Evolutionary conservation across 1,139 yeast genomes (phyloP), one percentile per base, ranked within the genome.

Genomic region (Sporopachydermia cereana): DNA sequence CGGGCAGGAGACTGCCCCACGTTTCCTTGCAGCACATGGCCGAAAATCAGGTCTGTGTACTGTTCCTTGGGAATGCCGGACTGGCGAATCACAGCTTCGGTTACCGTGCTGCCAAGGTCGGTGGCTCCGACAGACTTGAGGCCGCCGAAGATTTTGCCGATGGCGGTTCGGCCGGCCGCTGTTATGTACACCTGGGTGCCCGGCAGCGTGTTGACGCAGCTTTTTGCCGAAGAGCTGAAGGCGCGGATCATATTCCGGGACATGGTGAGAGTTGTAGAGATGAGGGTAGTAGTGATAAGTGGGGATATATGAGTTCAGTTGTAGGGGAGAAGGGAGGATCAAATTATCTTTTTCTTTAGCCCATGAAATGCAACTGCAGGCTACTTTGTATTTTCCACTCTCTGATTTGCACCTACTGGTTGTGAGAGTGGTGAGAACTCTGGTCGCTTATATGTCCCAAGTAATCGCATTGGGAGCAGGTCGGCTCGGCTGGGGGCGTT

Each of bases 1-100:
- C 82, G 69, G 34, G 81, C 81, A 22, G 82, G 82, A 41, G 79
- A 76, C 57, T 76, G 82, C 50, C 82, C 82, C 22, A 71, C 67
- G 54, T 71, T 69, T 48, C 77, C 81, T 58, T 74, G 79, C 50
- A 76, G 65, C 24, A 74, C 82, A 48, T 77, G 74, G 43, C 82
- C 82, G 53, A 75, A 70, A 16, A 34, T 34, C 22, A 34, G 39
- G 17, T 34, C 39, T 16, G 39, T 34, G 48, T 70, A 62, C 45
- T 74, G 67, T 57, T 76, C 80, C 49, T 67, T 63, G 51, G 71
- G 61, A 54, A 74, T 71, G 23, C 72, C 71, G 39, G 78, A 77
- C 51, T 75, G 71, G 45, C 59, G 72, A 49, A 76, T 67, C 14
- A 80, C 82, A 17, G 74, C 68, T 51, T 67, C 70, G 50, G 75